A percentile compares a stretch with the other conserved stretches of the same genome.
phyloP scores from a whole-genome alignment of 495 filamentous ascomycete species.

The Penicillium desertorum region DNA sequence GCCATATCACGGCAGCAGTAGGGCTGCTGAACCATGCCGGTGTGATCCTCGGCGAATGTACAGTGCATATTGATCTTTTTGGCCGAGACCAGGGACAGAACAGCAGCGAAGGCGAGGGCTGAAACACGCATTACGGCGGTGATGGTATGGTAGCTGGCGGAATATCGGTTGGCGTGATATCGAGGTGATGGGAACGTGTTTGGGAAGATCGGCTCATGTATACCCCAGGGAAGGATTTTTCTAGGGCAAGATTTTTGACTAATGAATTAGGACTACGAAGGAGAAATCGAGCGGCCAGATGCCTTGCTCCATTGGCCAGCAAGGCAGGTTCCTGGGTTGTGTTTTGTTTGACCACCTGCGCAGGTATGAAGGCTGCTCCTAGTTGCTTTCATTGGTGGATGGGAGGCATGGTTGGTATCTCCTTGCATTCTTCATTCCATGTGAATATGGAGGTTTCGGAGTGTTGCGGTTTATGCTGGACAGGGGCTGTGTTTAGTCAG shows the following conservation, averaged over 20 bases:
- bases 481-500: slow-evolving; percentile 2
- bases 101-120: slow-evolving; percentile 24
- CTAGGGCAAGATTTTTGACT: slow-evolving; percentile 1
- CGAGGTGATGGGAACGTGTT: background rate
- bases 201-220: slow-evolving; percentile 13
- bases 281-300: slow-evolving; percentile 9
- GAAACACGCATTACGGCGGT: slow-evolving; percentile 35
- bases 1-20: slow-evolving; percentile 40
- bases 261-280: slow-evolving; percentile 14
- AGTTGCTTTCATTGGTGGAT: slow-evolving; percentile 16
- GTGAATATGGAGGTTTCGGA: slow-evolving; percentile 23
- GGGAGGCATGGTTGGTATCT: slow-evolving; percentile 14
- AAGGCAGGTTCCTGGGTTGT: slow-evolving; percentile 6
- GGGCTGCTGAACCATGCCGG: slow-evolving; percentile 37
- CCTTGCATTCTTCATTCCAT: slow-evolving; percentile 27
- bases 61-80: slow-evolving; percentile 36
- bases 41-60: slow-evolving; percentile 35
- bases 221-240: slow-evolving; percentile 2
- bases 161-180: background rate
- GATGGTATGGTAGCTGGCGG: background rate
- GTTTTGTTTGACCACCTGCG: background rate
- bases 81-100: slow-evolving; percentile 26
- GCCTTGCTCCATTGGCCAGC: slow-evolving; percentile 21
- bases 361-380: slow-evolving; percentile 14
- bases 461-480: slow-evolving; percentile 11